Evolutionary conservation across 768 basidiomycete species (phyloP).

Genomic region (Agaricus subrufescens): DNA sequence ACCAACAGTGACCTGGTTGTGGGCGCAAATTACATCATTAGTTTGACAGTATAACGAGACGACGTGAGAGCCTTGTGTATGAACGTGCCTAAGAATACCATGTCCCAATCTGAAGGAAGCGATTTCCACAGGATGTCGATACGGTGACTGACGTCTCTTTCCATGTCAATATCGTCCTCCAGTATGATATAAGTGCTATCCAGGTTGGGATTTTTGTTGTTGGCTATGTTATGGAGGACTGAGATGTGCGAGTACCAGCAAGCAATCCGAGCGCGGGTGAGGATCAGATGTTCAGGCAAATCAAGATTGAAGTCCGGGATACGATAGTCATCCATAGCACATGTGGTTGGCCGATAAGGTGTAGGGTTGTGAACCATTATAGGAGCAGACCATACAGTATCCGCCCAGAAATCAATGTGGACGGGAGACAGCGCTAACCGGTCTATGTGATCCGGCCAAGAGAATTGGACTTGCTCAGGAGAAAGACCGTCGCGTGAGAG

Average conservation of each 20-base stretch:
- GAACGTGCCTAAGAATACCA: conserved; percentile 61
- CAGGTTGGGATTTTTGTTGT: conserved; percentile 15
- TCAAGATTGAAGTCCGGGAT: conserved; percentile 27
- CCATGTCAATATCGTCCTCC: conserved; percentile 81
- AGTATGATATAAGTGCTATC: conserved; percentile 49
- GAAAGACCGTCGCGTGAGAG: background rate
- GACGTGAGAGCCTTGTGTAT: background rate
- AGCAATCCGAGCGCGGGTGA: conserved; percentile 58
- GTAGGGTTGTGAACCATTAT: conserved; percentile 1
- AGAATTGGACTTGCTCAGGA: conserved; percentile 6
- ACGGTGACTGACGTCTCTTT: conserved; percentile 47
- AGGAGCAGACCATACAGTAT: conserved; percentile 14
- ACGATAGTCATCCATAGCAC: conserved; percentile 37
- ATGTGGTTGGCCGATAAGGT: conserved; percentile 28
- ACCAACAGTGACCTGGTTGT: conserved; percentile 72
- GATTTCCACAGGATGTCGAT: conserved; percentile 40
- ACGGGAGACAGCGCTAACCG: conserved; percentile 17
- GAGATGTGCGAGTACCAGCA: conserved; percentile 70
- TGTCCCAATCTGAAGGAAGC: conserved; percentile 64
- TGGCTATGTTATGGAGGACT: conserved; percentile 41
- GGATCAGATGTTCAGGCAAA: conserved; percentile 42
- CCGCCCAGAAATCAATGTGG: conserved; percentile 21
- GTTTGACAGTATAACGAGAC: background rate
- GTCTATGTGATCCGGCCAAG: conserved; percentile 36
- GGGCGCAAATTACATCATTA: conserved; percentile 4